These are phyloP conservation scores for Tremella yokohamensis DNA, from an alignment of 768 basidiomycete species.

Conservation along the genomic window DNA sequence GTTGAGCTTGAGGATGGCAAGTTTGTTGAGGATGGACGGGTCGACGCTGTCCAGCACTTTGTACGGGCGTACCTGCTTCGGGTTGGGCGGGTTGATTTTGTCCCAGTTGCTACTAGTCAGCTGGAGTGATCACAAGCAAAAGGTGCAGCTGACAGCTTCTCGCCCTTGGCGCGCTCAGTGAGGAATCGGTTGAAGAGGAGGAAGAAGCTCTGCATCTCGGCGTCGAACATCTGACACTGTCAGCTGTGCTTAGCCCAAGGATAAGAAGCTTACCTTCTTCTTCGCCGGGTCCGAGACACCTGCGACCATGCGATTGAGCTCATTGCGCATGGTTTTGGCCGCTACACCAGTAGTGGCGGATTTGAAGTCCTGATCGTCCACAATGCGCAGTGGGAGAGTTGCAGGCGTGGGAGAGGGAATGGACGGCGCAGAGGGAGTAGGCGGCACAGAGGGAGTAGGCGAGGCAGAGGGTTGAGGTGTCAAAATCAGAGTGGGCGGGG, in stretches of 20 bases:
- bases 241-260: background rate
- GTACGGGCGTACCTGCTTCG: conserved; percentile 82
- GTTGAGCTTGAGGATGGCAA: conserved; percentile 93
- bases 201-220: conserved; percentile 95
- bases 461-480: background rate
- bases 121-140: background rate
- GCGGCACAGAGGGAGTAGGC: background rate
- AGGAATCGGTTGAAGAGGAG: conserved; percentile 93
- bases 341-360: conserved; percentile 93
- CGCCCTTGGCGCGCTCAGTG: conserved; percentile 75
- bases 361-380: conserved; percentile 65
- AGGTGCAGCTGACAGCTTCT: conserved; percentile 66
- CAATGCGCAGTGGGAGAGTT: background rate
- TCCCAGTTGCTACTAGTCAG: conserved; percentile 68
- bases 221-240: conserved; percentile 69
- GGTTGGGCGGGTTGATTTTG: conserved; percentile 78
- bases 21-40: conserved; percentile 73
- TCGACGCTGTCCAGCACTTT: conserved; percentile 64
- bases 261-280: conserved; percentile 64
- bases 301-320: conserved; percentile 87
- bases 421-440: background rate
- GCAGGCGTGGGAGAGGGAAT: background rate
- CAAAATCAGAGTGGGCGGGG: background rate
- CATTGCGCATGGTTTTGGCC: conserved; percentile 95
- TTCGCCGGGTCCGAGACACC: conserved; percentile 73